Percentiles rank a stretch among this genome's conserved stretches.
Evolutionary conservation across 1,139 yeast species (phyloP).

Genomic region (Kluyveromyces sp.): DNA sequence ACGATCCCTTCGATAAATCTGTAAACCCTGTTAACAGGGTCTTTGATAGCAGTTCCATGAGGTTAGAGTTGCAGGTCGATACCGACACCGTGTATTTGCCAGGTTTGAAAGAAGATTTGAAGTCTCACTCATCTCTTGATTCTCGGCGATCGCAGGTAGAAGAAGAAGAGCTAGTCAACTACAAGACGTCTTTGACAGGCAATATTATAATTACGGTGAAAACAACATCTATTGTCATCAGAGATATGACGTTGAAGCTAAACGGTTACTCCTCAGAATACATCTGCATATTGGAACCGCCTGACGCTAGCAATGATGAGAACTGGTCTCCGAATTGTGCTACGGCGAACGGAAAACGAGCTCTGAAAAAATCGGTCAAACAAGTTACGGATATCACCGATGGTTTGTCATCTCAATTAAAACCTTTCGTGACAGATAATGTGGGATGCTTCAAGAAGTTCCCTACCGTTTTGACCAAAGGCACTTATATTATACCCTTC

Average conservation of each 20-base stretch:
- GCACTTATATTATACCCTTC: slow-evolving; percentile 20
- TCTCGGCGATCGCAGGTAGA: background rate
- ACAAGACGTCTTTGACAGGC: slow-evolving; percentile 9
- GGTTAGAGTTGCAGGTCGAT: slow-evolving; percentile 8
- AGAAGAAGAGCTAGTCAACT: slow-evolving; percentile 5
- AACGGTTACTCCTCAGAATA: slow-evolving; percentile 12
- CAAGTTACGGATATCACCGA: slow-evolving; percentile 1
- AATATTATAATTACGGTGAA: slow-evolving; percentile 10
- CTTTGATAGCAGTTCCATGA: slow-evolving; percentile 8
- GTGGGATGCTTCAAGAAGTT: slow-evolving; percentile 7
- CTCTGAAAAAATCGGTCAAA: background rate
- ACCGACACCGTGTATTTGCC: slow-evolving; percentile 8
- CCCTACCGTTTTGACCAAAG: slow-evolving; percentile 11
- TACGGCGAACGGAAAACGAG: background rate
- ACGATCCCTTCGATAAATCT: slow-evolving; percentile 8
- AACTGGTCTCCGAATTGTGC: background rate
- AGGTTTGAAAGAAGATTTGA: slow-evolving; percentile 6
- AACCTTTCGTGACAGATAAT: slow-evolving; percentile 11
- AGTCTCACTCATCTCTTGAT: slow-evolving; percentile 2
- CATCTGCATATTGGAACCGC: slow-evolving; percentile 4
- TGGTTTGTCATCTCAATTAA: slow-evolving; percentile 1
- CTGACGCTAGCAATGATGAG: background rate
- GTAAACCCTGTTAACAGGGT: slow-evolving; percentile 7
- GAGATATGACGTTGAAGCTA: slow-evolving; percentile 10
- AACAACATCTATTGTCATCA: slow-evolving; percentile 4